These are phyloP conservation scores for Diplotaxis tenuifolia DNA, from an alignment of 345 rosid species.

Conservation along the genomic window DNA sequence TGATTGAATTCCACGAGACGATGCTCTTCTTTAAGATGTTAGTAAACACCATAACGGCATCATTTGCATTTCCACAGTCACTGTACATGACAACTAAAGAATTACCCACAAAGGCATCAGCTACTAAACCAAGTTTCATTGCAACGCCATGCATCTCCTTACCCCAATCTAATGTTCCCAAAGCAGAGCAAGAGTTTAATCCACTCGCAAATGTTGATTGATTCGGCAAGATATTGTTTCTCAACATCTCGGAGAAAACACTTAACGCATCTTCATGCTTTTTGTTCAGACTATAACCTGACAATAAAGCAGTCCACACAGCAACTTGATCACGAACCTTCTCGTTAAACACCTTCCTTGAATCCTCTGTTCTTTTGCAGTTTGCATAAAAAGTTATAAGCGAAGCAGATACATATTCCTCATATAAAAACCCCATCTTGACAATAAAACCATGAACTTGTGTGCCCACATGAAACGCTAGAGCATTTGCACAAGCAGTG, in stretches of 20 bases:
- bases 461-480: conserved; percentile 44
- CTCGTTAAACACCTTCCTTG: conserved; percentile 47
- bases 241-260: conserved; percentile 56
- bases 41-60: conserved; percentile 49
- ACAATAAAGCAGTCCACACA: conserved; percentile 66
- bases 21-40: conserved; percentile 42
- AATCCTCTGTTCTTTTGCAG: conserved; percentile 46
- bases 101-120: conserved; percentile 48
- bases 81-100: conserved; percentile 11
- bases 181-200: conserved; percentile 59
- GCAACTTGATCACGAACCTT: conserved; percentile 47
- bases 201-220: conserved; percentile 70
- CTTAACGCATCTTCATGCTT: conserved; percentile 52
- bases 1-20: conserved; percentile 72
- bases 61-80: conserved; percentile 50
- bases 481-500: conserved; percentile 57
- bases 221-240: conserved; percentile 50
- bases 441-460: conserved; percentile 56
- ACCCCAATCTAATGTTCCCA: conserved; percentile 66
- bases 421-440: conserved; percentile 47
- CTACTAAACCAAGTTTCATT: conserved; percentile 53
- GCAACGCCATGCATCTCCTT: conserved; percentile 57
- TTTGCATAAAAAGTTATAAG: conserved; percentile 67
- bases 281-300: conserved; percentile 52
- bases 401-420: conserved; percentile 55